Evolutionary conservation across 306 rosid genomes (phyloP), one percentile per base, ranked within the genome.

Genomic region (Quercus cerris): DNA sequence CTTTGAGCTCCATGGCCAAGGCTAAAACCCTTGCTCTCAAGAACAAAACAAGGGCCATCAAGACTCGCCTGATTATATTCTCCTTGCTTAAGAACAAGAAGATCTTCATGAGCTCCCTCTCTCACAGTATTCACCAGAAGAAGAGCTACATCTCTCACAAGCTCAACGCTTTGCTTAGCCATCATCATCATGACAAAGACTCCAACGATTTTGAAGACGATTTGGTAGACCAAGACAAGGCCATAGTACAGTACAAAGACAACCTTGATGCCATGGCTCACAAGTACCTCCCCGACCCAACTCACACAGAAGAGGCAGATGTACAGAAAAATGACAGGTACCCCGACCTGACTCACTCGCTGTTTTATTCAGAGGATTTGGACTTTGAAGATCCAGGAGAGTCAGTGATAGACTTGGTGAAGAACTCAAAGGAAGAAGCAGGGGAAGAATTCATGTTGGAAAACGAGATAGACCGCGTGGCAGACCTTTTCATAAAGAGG

Each of bases 41-140:
- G 84, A 70, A 79, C 28, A 89, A 87, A 77, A 80, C 87, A n/a
- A 86, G 73, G 18, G 85, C 89, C 35, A 78, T 89, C 22, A 89
- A 73, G 70, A 75, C 88, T 1, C 81, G 91, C 20, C 52, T 89
- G 52, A 72, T 87, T n/a, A 75, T 89, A 70, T 80, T 87, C 81
- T 85, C 88, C 3, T 76, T 89, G 83, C 75, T 89, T 69, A 82
- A 75, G 76, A 75, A 85, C 76, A 83, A 75, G 79, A 87, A 70
- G 85, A 78, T 80, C 55, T 57, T 82, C 74, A 78, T 88, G 84
- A 83, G 71, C 81, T 75, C 85, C 4, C 28, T 89, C 46, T 86
- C 92, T 54, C 80, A 82, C 10, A 88, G 72, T 35, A 67, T 67
- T 33, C 72, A 35, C 27, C 72, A 67, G n/a, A 35, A 31, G 20